Base-by-base conservation (phyloP, 208 protist genomes). In the Leishmania gerbilli region DNA sequence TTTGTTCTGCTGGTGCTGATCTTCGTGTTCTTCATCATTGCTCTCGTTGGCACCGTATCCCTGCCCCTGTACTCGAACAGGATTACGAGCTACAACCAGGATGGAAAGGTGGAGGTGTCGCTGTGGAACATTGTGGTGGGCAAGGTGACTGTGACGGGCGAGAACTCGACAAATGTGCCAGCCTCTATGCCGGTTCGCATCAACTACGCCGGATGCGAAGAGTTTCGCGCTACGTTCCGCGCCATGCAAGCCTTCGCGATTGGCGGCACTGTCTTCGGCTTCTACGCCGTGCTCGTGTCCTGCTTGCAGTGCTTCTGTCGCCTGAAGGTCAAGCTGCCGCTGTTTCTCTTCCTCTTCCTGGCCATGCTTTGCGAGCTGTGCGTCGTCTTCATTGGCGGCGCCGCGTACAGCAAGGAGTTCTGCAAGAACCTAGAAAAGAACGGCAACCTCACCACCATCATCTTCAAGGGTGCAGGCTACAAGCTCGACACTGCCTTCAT, bases 391-490 rank as follows among this genome's bases (percentile, higher is more conserved):
- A 68, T 93, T 34, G 84, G 69, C 15, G 86, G 72, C n/a, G 55
- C 76, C 2, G 82, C 83, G 13, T 89, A 87, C 77, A 42, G 24
- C 64, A 88, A 81, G 42, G 80, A 58, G 42, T 89, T 88, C 79
- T 93, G 90, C 80, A 60, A 27, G 19, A 82, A 82, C 31, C 37
- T 77, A 71, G 53, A 74, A 42, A n/a, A 72, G n/a, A 71, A 79
- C 69, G 68, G 51, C 77, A 89, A 88, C 81, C 47, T 79, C 42
- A 87, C 80, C 40, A 31, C 85, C 27, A 68, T 89, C 53, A 53
- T 80, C 31, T 91, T 93, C 84, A 91, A 93, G 84, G 78, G 84
- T 15, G 69, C 77, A 3, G 85, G 87, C 60, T 91, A 90, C 83
- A 88, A 84, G 72, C 56, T 93, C 71, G 82, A 76, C 68, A 49